phyloP scores from a whole-genome alignment of 2,329 filamentous ascomycete genomes.

The Pyricularia pennisetigena region DNA sequence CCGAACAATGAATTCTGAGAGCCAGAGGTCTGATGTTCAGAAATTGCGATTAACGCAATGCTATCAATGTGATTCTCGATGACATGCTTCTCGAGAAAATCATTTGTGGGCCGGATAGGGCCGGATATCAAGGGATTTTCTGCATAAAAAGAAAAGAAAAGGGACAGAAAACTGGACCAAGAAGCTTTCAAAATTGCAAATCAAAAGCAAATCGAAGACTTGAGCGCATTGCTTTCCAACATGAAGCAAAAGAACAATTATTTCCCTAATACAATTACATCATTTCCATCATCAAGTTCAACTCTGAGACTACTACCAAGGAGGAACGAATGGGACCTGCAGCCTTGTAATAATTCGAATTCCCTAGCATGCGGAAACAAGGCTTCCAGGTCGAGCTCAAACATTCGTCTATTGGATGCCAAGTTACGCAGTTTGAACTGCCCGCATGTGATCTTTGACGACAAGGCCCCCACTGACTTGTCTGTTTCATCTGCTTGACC shows the following conservation, averaged over 20 bases:
- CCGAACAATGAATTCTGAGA: not conserved
- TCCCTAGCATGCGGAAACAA: not conserved
- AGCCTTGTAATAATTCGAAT: not conserved
- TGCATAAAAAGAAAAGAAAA: too few species aligned
- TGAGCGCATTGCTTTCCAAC: too few species aligned
- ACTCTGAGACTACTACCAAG: not conserved
- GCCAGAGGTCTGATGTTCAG: not conserved
- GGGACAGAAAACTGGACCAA: too few species aligned
- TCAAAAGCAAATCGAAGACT: too few species aligned
- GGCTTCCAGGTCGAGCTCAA: constrained; percentile 6
- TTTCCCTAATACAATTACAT: not conserved
- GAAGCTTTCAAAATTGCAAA: too few species aligned
- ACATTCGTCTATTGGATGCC: constrained; percentile 1
- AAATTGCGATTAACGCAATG: not conserved
- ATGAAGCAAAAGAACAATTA: not conserved
- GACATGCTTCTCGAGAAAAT: not conserved
- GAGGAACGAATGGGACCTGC: not conserved
- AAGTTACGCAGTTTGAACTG: constrained; percentile 6
- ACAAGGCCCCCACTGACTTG: not conserved
- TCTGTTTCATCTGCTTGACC: not conserved
- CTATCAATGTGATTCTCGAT: not conserved
- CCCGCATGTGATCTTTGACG: not conserved
- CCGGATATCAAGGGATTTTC: not conserved
- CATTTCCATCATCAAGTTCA: not conserved
- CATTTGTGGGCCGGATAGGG: not conserved